Base-by-base conservation (phyloP, 176 grass and related monocot species). In the Dactylis glomerata region DNA sequence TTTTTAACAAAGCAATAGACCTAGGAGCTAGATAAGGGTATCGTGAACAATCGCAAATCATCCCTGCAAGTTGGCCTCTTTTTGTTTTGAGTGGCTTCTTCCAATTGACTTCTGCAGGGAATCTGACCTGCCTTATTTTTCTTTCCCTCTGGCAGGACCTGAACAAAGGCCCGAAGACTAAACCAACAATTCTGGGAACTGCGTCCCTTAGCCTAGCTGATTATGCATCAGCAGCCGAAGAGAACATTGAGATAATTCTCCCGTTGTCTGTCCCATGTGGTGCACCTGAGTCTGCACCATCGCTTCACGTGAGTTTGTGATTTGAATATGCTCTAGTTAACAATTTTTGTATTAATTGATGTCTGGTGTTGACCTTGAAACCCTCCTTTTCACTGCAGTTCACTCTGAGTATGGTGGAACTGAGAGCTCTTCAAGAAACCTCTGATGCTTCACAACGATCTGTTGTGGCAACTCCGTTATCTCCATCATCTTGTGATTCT, bases 101-200 rank as follows among this genome's bases (percentile, higher is more conserved):
- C 12, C 6, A 8, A 42, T 50, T 37, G 31, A 54, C 15, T 65
- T 57, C 26, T 77, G 20, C 84, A 62, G 19, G 8, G 19, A 86
- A 22, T 86, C 42, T 90, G 66, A 90, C 33, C 2, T 44, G 32
- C 15, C 47, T 83, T 66, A 11, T 8, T 11, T 23, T 67, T 84
- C 50, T 38, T 74, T 26, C 19, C 72, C 40, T 70, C 8, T 31
- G 32, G 14, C 82, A 95, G 93, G 88, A 83, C 9, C 31, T 37
- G 40, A 95, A 88, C 73, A 85, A 86, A 81, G 92, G 90, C 55
- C 67, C 86, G 33, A 99, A 93, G 81, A 91, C 74, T 88, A 99
- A 99, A 76, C 89, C 90, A 83, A 81, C 93, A 45, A 71, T 96
- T 86, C 59, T 99, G 26, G 97, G 93, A 79, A 84, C 89, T 52